Evolutionary conservation across 495 filamentous ascomycete genomes (phyloP).

Genomic region (Parmelia sp.): DNA sequence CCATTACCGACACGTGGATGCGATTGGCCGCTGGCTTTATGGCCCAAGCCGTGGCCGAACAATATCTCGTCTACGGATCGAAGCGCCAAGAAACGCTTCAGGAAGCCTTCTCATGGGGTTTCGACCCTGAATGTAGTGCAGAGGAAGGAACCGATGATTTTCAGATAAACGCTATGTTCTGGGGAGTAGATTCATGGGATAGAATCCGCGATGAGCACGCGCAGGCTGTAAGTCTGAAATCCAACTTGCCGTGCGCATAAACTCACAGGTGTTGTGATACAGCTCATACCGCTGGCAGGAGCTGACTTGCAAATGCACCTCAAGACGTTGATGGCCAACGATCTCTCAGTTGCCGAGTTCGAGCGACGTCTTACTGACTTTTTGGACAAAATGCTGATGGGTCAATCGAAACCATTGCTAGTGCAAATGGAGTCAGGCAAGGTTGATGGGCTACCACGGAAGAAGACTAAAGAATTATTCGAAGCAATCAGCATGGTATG

Average conservation of each 20-base stretch:
- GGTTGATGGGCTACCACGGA: slow-evolving; percentile 32
- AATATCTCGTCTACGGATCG: slow-evolving; percentile 34
- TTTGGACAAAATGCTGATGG: slow-evolving; percentile 34
- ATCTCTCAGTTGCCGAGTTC: slow-evolving; percentile 24
- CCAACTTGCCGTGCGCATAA: neutral
- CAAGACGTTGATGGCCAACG: slow-evolving; percentile 1
- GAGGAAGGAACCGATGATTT: slow-evolving; percentile 25
- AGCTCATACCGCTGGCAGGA: slow-evolving; percentile 23
- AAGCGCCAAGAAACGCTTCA: slow-evolving; percentile 25
- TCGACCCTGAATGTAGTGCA: slow-evolving; percentile 20
- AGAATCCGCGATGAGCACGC: slow-evolving; percentile 23
- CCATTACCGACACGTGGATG: slow-evolving; percentile 34
- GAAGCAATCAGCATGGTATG: slow-evolving; percentile 30
- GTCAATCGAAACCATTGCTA: slow-evolving; percentile 38
- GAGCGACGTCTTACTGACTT: slow-evolving; percentile 29
- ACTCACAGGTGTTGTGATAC: slow-evolving; percentile 2
- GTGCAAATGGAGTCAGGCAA: slow-evolving; percentile 42
- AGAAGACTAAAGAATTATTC: slow-evolving; percentile 35
- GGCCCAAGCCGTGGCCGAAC: slow-evolving; percentile 46
- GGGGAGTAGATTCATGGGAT: slow-evolving; percentile 22
- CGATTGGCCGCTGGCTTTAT: slow-evolving; percentile 43
- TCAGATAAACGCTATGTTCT: slow-evolving; percentile 28
- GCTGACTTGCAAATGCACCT: slow-evolving; percentile 17
- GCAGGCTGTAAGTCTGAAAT: slow-evolving; percentile 18
- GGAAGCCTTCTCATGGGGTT: slow-evolving; percentile 34